Evolutionary conservation across 2,329 filamentous ascomycete species (phyloP), one percentile per base, ranked within the genome.

Genomic region (Macroventuria anomochaeta): DNA sequence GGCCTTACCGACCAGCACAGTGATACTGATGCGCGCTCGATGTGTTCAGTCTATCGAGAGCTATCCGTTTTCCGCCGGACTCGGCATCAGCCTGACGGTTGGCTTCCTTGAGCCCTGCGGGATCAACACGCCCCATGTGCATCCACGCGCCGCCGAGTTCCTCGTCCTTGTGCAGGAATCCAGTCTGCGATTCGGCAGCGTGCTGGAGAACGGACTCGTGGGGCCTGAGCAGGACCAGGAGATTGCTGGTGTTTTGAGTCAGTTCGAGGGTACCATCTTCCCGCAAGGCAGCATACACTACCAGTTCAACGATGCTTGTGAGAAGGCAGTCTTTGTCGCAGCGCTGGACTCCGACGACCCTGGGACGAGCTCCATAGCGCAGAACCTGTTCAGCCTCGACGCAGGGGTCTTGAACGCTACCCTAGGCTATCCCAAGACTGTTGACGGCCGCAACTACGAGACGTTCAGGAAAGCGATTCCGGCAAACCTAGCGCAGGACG

Each of bases 401-500:
- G 53, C 59, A 2, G 63, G 64, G 10, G 72, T 77, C 12, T 63
- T 77, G 3, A 62, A 72, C 33, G 73, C 75, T 15, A 72, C 72
- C 3, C 62, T 76, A 8, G 73, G 74, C 6, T 71, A 71, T 53
- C 72, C 71, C 5, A 58, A 67, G 46, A 56, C 38, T 0, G 59
- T 75, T 23, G 60, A 72, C 34, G 70, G 69, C 2, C 59, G 61
- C 52, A 68, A 75, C 53, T 70, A 76, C 15, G 67, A 73, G 53
- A 34, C 61, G 18, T 75, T 76, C 58, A 44, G 69, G 26, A 64
- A 63, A 39, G 26, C 26, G n/a, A 74, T 76, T 32, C 83, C 83
- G 15, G 63, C 63, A 10, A 81, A 78, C 55, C 75, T 85, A 36
- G 81, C 83, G 2, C 65, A 77, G 18, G 81, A 81, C 40, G 77